phyloP scores from a whole-genome alignment of 345 rosid genomes.

The Eucalyptus cloeziana region DNA sequence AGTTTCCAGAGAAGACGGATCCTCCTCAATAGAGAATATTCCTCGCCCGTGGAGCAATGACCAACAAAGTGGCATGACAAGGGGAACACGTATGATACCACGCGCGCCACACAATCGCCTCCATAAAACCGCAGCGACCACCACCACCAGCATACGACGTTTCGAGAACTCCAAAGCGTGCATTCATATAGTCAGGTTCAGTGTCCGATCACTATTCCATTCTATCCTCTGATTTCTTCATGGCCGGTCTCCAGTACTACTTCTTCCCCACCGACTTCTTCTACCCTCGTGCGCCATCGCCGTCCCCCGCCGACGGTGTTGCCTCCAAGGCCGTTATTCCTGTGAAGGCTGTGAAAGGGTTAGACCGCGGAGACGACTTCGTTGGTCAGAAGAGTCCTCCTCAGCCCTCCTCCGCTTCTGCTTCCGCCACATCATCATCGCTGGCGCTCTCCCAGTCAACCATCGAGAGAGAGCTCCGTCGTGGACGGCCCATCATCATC shows the following conservation, averaged over 20 bases:
- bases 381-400: neutral
- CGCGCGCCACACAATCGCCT: neutral
- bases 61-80: neutral
- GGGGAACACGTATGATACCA: neutral
- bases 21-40: neutral
- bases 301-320: neutral
- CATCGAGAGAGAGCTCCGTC: neutral
- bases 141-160: neutral
- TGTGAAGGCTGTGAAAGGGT: neutral
- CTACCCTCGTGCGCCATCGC: neutral
- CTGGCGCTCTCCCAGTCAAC: neutral
- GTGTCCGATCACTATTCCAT: neutral
- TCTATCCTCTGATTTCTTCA: neutral
- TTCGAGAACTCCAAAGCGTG: neutral
- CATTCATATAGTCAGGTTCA: neutral
- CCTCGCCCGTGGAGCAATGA: neutral
- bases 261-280: slow-evolving; percentile 10
- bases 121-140: neutral
- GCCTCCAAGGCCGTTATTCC: neutral
- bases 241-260: slow-evolving; percentile 12
- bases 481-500: neutral
- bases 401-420: neutral
- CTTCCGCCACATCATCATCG: neutral
- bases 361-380: neutral
- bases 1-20: neutral